phyloP scores from a whole-genome alignment of 176 grass and related monocot species.

The Phyllostachys edulis region DNA sequence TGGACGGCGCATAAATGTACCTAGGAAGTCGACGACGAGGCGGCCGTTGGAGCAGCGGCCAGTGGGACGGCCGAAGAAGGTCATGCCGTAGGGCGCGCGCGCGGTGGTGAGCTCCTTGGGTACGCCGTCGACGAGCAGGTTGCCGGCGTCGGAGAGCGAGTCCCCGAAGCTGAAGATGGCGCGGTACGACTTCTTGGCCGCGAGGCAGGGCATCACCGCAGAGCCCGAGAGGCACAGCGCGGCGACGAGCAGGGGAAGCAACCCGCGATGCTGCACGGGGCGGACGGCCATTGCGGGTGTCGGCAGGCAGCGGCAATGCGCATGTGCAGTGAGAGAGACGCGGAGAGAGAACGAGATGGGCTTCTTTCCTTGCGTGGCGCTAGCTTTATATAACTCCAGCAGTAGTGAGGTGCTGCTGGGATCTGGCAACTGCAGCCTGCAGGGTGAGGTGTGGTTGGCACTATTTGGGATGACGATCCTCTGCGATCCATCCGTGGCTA shows the following conservation, averaged over 20 bases:
- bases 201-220: slow-evolving; percentile 15
- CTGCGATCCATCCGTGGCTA: background rate
- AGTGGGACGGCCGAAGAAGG: slow-evolving; percentile 61
- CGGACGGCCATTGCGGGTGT: slow-evolving; percentile 34
- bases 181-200: slow-evolving; percentile 45
- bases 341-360: background rate
- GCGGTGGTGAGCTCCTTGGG: slow-evolving; percentile 56
- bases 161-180: slow-evolving; percentile 81
- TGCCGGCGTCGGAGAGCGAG: slow-evolving; percentile 74
- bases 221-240: background rate
- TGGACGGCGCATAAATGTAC: slow-evolving; percentile 21
- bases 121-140: slow-evolving; percentile 55
- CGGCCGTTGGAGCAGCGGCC: slow-evolving; percentile 73
- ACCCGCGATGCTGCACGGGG: background rate
- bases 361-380: slow-evolving; percentile 34
- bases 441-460: background rate
- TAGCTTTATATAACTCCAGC: slow-evolving; percentile 26
- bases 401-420: background rate
- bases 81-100: slow-evolving; percentile 51
- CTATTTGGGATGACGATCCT: background rate
- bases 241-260: slow-evolving; percentile 6
- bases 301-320: slow-evolving; percentile 31
- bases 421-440: background rate
- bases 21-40: slow-evolving; percentile 70
- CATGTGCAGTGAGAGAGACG: slow-evolving; percentile 7